Conservation (phyloP, 768 basidiomycete genomes). For the Phaffia tasmanica region DNA sequence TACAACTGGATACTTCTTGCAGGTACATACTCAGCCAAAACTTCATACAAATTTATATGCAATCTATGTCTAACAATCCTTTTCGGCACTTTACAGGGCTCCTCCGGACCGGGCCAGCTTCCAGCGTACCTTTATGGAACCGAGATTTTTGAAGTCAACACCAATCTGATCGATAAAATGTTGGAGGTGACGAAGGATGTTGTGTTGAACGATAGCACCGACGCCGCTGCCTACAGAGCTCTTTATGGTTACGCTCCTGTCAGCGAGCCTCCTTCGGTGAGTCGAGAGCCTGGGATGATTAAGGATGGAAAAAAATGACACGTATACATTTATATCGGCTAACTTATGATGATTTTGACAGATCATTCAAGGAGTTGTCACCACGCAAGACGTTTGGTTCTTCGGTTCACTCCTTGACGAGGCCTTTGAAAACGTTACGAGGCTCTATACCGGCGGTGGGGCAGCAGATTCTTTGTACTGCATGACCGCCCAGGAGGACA, state of each 20-base stretch:
- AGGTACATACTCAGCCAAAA: conserved; percentile 28
- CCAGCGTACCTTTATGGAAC: conserved; percentile 37
- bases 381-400: conserved; percentile 40
- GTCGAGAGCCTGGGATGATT: conserved; percentile 26
- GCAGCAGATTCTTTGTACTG: conserved; percentile 11
- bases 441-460: conserved; percentile 35
- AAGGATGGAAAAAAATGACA: neutral
- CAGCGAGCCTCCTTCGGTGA: conserved; percentile 36
- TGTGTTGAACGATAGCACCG: conserved; percentile 37
- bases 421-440: conserved; percentile 40
- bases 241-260: conserved; percentile 38
- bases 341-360: neutral
- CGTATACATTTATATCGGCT: no score
- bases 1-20: conserved; percentile 40
- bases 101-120: no score
- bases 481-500: conserved; percentile 40
- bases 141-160: conserved; percentile 45
- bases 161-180: conserved; percentile 38
- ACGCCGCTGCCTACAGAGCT: conserved; percentile 36
- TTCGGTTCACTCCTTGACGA: conserved; percentile 39
- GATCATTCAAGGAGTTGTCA: conserved; percentile 35
- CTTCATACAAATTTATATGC: no score
- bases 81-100: no score
- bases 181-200: conserved; percentile 35
- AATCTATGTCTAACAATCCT: no score